Evolutionary conservation across 208 protist species (phyloP).

Genomic region (Angomonas deanei): DNA sequence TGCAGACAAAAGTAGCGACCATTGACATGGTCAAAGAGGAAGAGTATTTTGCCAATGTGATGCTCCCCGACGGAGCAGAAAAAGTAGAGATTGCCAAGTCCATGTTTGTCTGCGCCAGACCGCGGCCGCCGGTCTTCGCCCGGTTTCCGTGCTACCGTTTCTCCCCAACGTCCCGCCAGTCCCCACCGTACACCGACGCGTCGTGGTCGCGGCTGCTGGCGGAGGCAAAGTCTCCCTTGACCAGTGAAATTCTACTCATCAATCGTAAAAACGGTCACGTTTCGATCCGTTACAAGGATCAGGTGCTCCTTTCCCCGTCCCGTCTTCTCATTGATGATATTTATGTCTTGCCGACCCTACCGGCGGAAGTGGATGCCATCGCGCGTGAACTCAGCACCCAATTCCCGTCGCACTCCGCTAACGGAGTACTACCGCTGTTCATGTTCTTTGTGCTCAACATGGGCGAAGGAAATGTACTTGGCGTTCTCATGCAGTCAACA

Average conservation of each 20-base stretch:
- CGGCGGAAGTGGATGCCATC: conserved; percentile 16
- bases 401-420: not conserved
- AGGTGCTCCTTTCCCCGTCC: conserved; percentile 15
- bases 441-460: conserved; percentile 4
- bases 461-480: not conserved
- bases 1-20: not conserved
- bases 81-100: conserved; percentile 48
- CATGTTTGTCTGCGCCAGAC: conserved; percentile 64
- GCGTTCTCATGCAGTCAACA: conserved; percentile 10
- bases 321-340: conserved; percentile 18
- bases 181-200: not conserved
- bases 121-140: conserved; percentile 16
- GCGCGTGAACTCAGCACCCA: conserved; percentile 21
- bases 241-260: conserved; percentile 31
- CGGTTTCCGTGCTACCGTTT: conserved; percentile 63
- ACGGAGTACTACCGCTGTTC: not conserved
- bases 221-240: conserved; percentile 15
- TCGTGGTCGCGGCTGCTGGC: conserved; percentile 19
- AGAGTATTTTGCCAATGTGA: conserved; percentile 68
- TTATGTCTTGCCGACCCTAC: conserved; percentile 21
- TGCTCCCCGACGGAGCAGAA: conserved; percentile 79
- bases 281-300: conserved; percentile 31
- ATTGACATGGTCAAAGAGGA: conserved; percentile 21
- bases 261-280: conserved; percentile 18
- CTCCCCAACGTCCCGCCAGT: not conserved